Evolutionary conservation across 208 protist genomes (phyloP).

Genomic region (Trypanosoma scelopori): DNA sequence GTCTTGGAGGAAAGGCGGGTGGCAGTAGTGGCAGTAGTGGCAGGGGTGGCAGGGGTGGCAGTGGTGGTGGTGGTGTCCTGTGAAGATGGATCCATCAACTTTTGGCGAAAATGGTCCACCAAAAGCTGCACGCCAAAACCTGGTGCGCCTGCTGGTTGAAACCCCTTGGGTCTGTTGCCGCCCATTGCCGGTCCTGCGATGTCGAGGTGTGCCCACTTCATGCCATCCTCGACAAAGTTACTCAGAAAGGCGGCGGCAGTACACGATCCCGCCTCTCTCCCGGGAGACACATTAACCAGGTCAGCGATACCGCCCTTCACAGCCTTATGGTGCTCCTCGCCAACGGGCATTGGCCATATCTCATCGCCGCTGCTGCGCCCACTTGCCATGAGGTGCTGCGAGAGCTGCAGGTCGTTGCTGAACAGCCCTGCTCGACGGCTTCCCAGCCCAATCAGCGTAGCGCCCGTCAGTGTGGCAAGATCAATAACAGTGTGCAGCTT

Average conservation of each 20-base stretch:
- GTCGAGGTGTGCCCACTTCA: slow-evolving; percentile 79
- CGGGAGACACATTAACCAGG: slow-evolving; percentile 53
- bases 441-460: slow-evolving; percentile 76
- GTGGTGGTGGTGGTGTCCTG: neutral
- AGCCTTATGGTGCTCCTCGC: slow-evolving; percentile 64
- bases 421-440: slow-evolving; percentile 79
- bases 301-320: slow-evolving; percentile 78
- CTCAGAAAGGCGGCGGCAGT: slow-evolving; percentile 83
- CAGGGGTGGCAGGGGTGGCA: neutral
- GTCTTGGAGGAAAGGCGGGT: neutral
- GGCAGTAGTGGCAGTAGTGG: neutral
- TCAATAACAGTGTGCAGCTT: slow-evolving; percentile 78
- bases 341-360: slow-evolving; percentile 89
- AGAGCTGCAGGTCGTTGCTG: slow-evolving; percentile 40
- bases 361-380: slow-evolving; percentile 65
- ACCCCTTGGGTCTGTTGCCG: slow-evolving; percentile 65
- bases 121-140: slow-evolving; percentile 86
- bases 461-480: slow-evolving; percentile 91
- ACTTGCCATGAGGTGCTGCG: slow-evolving; percentile 45
- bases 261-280: slow-evolving; percentile 67
- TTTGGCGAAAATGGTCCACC: slow-evolving; percentile 62
- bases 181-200: slow-evolving; percentile 73
- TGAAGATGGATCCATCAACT: neutral
- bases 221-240: slow-evolving; percentile 63
- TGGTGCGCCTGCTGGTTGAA: slow-evolving; percentile 65